Conservation (phyloP, 176 grass and related monocot species). For the Oryza rufipogon region DNA sequence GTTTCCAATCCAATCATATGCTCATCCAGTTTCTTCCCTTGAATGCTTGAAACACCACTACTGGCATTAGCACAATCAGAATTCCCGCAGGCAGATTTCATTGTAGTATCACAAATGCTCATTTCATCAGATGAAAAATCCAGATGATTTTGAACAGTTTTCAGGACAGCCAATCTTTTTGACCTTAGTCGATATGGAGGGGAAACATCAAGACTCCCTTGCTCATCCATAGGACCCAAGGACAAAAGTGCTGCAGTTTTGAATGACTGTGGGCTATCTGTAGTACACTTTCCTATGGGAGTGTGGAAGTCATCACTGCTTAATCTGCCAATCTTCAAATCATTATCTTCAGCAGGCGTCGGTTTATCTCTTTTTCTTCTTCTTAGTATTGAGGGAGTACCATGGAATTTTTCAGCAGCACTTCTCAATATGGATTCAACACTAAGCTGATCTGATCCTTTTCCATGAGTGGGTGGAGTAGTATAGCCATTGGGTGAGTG, state of each 20-base stretch:
- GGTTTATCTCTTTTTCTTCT: slow-evolving; percentile 66
- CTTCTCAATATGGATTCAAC: slow-evolving; percentile 76
- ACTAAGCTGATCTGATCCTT: slow-evolving; percentile 41
- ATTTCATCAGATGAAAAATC: slow-evolving; percentile 68
- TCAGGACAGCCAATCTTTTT: slow-evolving; percentile 74
- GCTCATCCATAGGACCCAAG: slow-evolving; percentile 35
- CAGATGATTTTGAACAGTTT: slow-evolving; percentile 76
- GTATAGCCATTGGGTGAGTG: slow-evolving; percentile 33
- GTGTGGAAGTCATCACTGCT: slow-evolving; percentile 48
- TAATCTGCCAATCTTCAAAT: slow-evolving; percentile 38
- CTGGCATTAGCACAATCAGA: slow-evolving; percentile 31
- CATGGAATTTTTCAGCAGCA: slow-evolving; percentile 78
- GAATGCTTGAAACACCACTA: slow-evolving; percentile 35
- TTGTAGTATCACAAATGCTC: slow-evolving; percentile 32
- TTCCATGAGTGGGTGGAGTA: slow-evolving; percentile 34
- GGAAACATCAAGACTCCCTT: slow-evolving; percentile 68
- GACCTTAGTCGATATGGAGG: slow-evolving; percentile 72
- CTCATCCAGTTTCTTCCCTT: slow-evolving; percentile 39
- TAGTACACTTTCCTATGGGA: slow-evolving; percentile 36
- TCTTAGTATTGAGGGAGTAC: slow-evolving; percentile 84
- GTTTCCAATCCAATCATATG: slow-evolving; percentile 45
- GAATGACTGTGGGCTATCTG: slow-evolving; percentile 41
- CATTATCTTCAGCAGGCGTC: slow-evolving; percentile 34
- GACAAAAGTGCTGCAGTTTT: slow-evolving; percentile 49
- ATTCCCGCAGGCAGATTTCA: slow-evolving; percentile 6